A percentile compares a stretch with the other conserved stretches of the same genome.
Evolutionary conservation across 1,284 basidiomycete species (phyloP).

Genomic region (Golubevia sp.): DNA sequence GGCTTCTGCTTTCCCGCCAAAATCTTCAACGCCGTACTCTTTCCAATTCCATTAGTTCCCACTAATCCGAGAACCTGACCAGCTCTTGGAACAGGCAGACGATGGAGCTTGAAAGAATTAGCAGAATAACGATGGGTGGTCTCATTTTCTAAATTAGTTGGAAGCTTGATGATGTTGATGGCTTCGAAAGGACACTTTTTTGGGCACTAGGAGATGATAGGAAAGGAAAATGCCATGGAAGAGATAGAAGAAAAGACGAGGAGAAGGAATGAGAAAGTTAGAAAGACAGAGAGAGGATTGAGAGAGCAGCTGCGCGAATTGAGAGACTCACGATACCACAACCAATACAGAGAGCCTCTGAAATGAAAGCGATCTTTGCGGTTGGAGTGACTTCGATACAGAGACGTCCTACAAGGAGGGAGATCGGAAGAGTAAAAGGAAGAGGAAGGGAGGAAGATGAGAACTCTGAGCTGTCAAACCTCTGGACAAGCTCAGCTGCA

Average conservation of each 20-base stretch:
- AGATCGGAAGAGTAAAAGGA: neutral
- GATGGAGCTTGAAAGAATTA: constrained; percentile 60
- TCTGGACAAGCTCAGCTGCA: no score
- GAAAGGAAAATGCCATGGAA: neutral
- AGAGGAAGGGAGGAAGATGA: neutral
- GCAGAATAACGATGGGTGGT: constrained; percentile 61
- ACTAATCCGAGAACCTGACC: constrained; percentile 60
- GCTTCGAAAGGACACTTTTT: constrained; percentile 62
- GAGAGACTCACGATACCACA: constrained; percentile 45
- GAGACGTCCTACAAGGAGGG: constrained; percentile 19
- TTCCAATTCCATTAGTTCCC: constrained; percentile 61
- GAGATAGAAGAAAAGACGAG: neutral
- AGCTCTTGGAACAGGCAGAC: constrained; percentile 52
- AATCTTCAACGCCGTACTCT: constrained; percentile 59
- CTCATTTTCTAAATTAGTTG: constrained; percentile 58
- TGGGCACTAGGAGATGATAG: constrained; percentile 25
- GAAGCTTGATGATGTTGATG: constrained; percentile 61
- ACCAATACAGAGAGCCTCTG: constrained; percentile 58
- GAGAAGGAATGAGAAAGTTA: neutral
- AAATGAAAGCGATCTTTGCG: constrained; percentile 58
- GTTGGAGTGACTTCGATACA: constrained; percentile 52
- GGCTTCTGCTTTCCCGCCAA: constrained; percentile 61
- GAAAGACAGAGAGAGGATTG: neutral
- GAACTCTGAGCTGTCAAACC: neutral
- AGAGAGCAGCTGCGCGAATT: neutral